Evolutionary conservation across 768 basidiomycete species (phyloP), one percentile per base, ranked within the genome.

Genomic region (Pulveroboletus sp.): DNA sequence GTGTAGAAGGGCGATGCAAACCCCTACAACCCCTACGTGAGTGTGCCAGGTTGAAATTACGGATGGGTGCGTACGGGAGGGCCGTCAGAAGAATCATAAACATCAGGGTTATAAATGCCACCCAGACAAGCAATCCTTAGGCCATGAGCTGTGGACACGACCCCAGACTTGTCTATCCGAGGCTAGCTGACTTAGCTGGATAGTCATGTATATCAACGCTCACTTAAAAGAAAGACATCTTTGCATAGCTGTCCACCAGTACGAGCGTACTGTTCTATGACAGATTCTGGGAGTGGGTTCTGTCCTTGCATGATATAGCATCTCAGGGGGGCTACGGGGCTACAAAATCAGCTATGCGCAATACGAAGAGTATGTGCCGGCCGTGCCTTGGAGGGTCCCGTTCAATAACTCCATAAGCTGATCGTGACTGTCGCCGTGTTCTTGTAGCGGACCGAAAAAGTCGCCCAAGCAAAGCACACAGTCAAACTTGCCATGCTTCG

Each of bases 221-320:
- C 56, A 93, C 94, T 89, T 44, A 97, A 72, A 21, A 94, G 77
- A 58, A 89, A 89, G 8, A 98, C 79, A 61, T 93, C 91, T 55
- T 80, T 77, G 63, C 83, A 85, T 24, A 98, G 61, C 62, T 93
- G 85, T 35, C 90, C 91, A 2, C 84, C 83, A 2, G 83, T 85
- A 65, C 80, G 77, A 17, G 81, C 76, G 61, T 89, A 86, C 64
- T 83, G 86, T 55, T 85, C 82, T 50, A 89, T 79, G 15, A 96
- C 83, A 26, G 71, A 65, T 39, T 77, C 73, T 5, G 93, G 92
- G 12, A 97, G 67, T 2, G 86, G 81, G 56, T 82, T 71, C 46
- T 83, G 80, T 15, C 94, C 94, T 64, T 93, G 85, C 80, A 93
- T 93, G 50, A 96, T 83, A 71, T 95, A 97, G 58, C 91, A 93